Evolutionary conservation across 2,329 filamentous ascomycete genomes (phyloP), one percentile per base, ranked within the genome.

Genomic region (Pseudogymnoascus sp.): DNA sequence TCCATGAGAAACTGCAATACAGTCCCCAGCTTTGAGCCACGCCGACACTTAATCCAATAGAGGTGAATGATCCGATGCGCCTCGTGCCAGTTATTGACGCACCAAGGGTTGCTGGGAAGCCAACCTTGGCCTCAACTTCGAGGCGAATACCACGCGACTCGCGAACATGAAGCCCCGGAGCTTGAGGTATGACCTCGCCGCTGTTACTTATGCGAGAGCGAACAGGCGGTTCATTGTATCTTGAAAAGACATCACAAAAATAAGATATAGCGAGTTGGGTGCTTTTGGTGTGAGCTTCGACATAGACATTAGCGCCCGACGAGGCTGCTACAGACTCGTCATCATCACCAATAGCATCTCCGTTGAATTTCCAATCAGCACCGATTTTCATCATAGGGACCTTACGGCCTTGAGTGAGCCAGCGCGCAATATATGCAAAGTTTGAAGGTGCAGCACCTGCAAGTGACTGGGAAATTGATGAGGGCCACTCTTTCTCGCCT

Each of bases 1-100:
- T 73, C 77, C 77, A 78, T 26, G 72, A 73, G 21, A 77, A 60
- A 4, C 73, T 73, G 68, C 77, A 71, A 51, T 74, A 68, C 8
- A 79, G 69, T 4, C 77, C 76, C 11, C 68, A 68, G 2, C 62
- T 54, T 4, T 68, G 70, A 36, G 74, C 68, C n/a, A 79, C 37
- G 4, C 75, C 74, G 29, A 78, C 66, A 1, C 74, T 75, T 16
- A 79, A 65, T 0, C 76, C 76, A 66, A 78, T 69, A 29, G 69
- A 73, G 4, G 75, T 75, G 61, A 76, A 73, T 29, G 75, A 71
- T 8, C 74, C 73, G 51, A 78, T 68, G 34, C 69, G 70, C 6
- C 77, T 73, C 31, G 69, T 71, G 5, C 74, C 77, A 40, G 73
- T 69, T 16, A 78, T 66, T 37, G 63, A 69, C 74, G 75, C 77